A percentile compares a stretch with the other conserved stretches of the same genome.
These are phyloP conservation scores for Chlamydomonas sp. DNA, from an alignment of 139 green algal species.

Conservation along the genomic window DNA sequence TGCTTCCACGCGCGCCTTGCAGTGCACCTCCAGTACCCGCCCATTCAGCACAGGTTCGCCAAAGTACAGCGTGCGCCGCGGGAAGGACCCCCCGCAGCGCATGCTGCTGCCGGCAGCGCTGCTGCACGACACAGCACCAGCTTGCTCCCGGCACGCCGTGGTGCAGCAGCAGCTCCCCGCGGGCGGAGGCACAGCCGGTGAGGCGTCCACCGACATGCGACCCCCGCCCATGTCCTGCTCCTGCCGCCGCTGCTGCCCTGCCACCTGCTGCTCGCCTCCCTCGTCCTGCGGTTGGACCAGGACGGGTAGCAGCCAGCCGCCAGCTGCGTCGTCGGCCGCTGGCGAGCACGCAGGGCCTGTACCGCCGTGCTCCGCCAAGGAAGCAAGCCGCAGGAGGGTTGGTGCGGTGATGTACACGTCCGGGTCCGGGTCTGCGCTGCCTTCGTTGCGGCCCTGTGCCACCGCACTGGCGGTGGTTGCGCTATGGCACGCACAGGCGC, in stretches of 20 bases:
- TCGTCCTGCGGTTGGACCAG: neutral
- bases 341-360: neutral
- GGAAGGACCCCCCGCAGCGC: neutral
- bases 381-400: neutral
- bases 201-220: neutral
- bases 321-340: neutral
- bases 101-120: neutral
- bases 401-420: constrained; percentile 18
- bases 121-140: too few species aligned
- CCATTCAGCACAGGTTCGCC: neutral
- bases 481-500: too few species aligned
- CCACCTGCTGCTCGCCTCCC: neutral
- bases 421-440: neutral
- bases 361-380: neutral
- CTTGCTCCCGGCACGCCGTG: neutral
- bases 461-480: too few species aligned
- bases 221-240: neutral
- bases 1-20: neutral
- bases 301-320: constrained; percentile 16
- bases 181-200: neutral
- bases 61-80: constrained; percentile 21
- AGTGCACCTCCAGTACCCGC: neutral
- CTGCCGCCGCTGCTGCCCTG: neutral
- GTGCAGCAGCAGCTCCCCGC: neutral
- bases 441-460: too few species aligned